Base-by-base conservation (phyloP, 768 basidiomycete species). In the Termitomyces sp. region DNA sequence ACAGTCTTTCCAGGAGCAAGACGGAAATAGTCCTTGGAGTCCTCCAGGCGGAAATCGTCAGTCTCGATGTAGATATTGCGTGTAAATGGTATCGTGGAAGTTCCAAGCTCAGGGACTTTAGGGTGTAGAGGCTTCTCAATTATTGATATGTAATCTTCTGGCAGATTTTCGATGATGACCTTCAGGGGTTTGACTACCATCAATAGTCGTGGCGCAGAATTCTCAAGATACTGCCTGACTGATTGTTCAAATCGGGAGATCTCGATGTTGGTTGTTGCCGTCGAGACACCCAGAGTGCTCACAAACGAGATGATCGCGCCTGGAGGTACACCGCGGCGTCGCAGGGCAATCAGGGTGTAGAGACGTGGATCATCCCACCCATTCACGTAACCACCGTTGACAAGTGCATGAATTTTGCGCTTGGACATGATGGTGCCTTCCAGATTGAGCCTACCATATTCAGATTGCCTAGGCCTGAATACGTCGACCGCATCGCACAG, bases 351-450 rank as follows among this genome's bases (percentile, higher is more conserved):
- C 58, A 98, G 85, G 1, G 97, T 98, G 73, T 97, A 96, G 48
- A 99, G 81, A 16, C 97, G 88, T 30, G 97, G 97, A 66, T 99
- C 97, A 66, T 98, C 94, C 97, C 97, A 99, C 17, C 89, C 96
- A 35, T 72, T 79, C 48, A 99, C 96, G 64, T 91, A 82, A 6
- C 82, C 81, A 61, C 89, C 85, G 46, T 89, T 84, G 46, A 99
- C 97, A 9, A 99, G 84, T 49, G 86, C 82, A 56, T 88, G 76
- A 64, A 99, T 91, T 71, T 98, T 98, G 19, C 97, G 89, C 72
- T 99, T 99, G 3, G 95, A 98, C 78, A 89, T 94, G 70, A 99
- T 85, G 17, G 95, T 95, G 30, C 97, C 97, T 59, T 96, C 91
- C 45, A 99, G 70, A 65, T 86, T 94, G 46, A 98, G 79, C 54